Percentiles rank a stretch among this genome's conserved stretches.
Conservation (phyloP, 176 grass and related monocot species). For the Ensete glaucum region DNA sequence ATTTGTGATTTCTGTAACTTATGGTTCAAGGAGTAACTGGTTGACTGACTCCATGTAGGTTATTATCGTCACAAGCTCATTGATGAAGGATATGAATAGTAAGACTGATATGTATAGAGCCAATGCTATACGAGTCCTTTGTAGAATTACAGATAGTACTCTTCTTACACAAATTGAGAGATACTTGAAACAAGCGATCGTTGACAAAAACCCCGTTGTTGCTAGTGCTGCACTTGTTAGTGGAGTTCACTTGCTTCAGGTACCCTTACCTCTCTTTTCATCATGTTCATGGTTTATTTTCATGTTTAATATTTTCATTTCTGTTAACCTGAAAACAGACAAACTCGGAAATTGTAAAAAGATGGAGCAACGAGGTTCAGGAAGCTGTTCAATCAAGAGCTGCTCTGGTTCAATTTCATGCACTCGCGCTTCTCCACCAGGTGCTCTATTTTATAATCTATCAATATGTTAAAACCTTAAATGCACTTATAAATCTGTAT, state of each 20-base stretch:
- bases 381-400: constrained; percentile 94
- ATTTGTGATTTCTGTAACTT: neutral
- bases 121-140: constrained; percentile 94
- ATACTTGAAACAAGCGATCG: constrained; percentile 96
- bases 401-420: constrained; percentile 94
- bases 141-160: constrained; percentile 82
- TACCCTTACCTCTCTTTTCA: constrained; percentile 6
- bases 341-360: constrained; percentile 91
- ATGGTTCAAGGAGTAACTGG: constrained; percentile 7
- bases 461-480: neutral
- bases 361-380: constrained; percentile 99
- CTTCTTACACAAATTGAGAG: constrained; percentile 98
- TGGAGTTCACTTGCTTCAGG: constrained; percentile 96
- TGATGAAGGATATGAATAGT: constrained; percentile 99
- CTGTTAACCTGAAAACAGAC: constrained; percentile 31
- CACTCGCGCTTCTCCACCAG: constrained; percentile 94
- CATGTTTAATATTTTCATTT: neutral
- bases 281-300: neutral
- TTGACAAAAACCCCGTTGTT: constrained; percentile 98
- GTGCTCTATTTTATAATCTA: constrained; percentile 24
- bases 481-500: neutral
- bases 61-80: constrained; percentile 98
- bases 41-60: constrained; percentile 39
- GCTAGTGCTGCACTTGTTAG: constrained; percentile 95
- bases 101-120: constrained; percentile 98